Evolutionary conservation across 306 rosid species (phyloP), one percentile per base, ranked within the genome.

Genomic region (Medicago lupulina): DNA sequence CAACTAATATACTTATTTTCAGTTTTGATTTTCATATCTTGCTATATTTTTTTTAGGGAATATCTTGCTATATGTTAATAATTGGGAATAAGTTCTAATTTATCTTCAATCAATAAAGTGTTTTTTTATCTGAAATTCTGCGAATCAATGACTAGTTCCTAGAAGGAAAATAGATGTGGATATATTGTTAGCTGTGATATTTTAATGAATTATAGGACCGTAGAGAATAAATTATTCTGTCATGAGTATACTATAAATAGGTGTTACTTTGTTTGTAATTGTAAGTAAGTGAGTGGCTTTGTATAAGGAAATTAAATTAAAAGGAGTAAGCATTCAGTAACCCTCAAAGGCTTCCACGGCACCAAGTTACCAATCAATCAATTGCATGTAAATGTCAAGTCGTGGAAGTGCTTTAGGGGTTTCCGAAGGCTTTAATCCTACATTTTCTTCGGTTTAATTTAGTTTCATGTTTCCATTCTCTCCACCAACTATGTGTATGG

Each of bases 301-400:
- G 18, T 77, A 54, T 23, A 23, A 8, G 21, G 63, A 0, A 43
- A 23, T 69, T 69, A 23, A 57, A 77, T 59, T 69, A 23, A 57
- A 77, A 59, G 76, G 81, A 18, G 63, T 49, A 78, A 70, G 64
- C 36, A 50, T 78, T 70, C 11, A 11, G 66, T 49, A 78, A 70
- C 77, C 82, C 82, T 78, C 82, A 61, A n/a, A 78, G 82, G 73
- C 73, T 79, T 79, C 77, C 31, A 23, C 2, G 51, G 28, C 65
- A 19, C 49, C 28, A 9, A 28, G 31, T 28, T 28, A 28, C 31
- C 31, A 25, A 31, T 31, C 36, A 31, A 31, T 31, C 36, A 60
- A 7, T 11, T 58, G 4, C 15, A 4, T 57, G 16, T 21, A 57
- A 58, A 31, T 60, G 41, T 60, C 38, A 58, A 58, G 18, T 60